Percentiles rank a stretch among this genome's conserved stretches.
Evolutionary conservation across 2,329 filamentous ascomycete species (phyloP).

Genomic region (Fusarium burgessii): DNA sequence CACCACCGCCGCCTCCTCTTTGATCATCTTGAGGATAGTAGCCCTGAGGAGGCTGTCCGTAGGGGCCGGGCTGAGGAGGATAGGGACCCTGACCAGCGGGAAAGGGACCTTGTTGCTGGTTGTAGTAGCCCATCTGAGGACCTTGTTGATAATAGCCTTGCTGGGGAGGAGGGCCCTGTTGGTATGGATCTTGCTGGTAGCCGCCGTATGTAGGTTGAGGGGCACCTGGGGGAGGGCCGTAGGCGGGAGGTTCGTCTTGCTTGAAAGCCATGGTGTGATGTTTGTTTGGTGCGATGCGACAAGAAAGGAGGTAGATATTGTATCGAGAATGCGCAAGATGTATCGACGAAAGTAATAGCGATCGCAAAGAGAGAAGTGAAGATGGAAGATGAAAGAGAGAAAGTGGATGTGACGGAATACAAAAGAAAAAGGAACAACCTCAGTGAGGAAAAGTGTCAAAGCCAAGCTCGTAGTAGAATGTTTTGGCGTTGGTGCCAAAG

Average conservation of each 20-base stretch:
- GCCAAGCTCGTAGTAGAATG: constrained; percentile 26
- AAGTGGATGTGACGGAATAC: constrained; percentile 22
- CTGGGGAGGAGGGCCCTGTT: constrained; percentile 37
- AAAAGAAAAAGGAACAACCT: constrained; percentile 16
- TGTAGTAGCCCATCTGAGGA: constrained; percentile 49
- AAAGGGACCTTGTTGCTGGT: constrained; percentile 51
- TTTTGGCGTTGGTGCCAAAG: constrained; percentile 37
- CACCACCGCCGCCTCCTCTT: constrained; percentile 48
- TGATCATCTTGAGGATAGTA: constrained; percentile 51
- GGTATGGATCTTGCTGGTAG: constrained; percentile 52
- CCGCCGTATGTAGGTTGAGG: constrained; percentile 61
- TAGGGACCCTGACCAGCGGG: constrained; percentile 52
- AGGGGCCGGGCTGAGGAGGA: constrained; percentile 53
- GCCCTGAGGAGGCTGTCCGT: constrained; percentile 52
- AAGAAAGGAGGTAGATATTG: constrained; percentile 10
- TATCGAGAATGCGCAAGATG: not conserved
- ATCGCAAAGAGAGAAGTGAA: constrained; percentile 1
- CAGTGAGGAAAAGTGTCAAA: constrained; percentile 22
- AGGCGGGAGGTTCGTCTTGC: constrained; percentile 63
- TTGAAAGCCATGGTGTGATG: constrained; percentile 52
- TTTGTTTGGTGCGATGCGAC: not conserved
- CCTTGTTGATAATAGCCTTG: constrained; percentile 47
- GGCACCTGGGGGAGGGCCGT: constrained; percentile 54
- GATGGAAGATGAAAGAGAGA: constrained; percentile 8
- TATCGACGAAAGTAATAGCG: constrained; percentile 9